Evolutionary conservation across 176 grass and related monocot genomes (phyloP).

Genomic region (Oryza coarctata): DNA sequence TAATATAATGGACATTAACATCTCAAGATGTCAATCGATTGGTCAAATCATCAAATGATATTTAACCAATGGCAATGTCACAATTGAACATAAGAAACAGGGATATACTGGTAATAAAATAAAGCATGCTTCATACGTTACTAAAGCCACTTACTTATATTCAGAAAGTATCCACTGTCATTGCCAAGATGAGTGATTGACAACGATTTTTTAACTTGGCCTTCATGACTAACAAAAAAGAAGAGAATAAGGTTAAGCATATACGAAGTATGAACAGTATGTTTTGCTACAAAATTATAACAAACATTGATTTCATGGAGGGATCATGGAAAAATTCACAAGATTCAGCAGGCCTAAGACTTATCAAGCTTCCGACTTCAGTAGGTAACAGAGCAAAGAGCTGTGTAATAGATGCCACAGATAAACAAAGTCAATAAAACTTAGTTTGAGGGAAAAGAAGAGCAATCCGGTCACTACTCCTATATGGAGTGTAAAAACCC

Average conservation of each 20-base stretch:
- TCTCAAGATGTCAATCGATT: neutral
- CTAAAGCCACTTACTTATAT: slow-evolving; percentile 62
- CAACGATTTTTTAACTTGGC: slow-evolving; percentile 80
- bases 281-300: slow-evolving; percentile 1
- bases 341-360: slow-evolving; percentile 80
- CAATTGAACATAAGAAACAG: slow-evolving; percentile 6
- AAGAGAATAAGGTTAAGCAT: neutral
- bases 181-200: slow-evolving; percentile 57
- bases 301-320: slow-evolving; percentile 98
- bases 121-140: neutral
- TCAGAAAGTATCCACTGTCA: slow-evolving; percentile 69
- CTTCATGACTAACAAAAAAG: slow-evolving; percentile 52
- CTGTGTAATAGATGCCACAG: slow-evolving; percentile 37
- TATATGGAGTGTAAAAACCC: neutral
- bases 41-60: neutral
- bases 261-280: neutral
- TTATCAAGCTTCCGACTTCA: slow-evolving; percentile 87
- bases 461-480: slow-evolving; percentile 1
- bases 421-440: slow-evolving; percentile 18
- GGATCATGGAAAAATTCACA: slow-evolving; percentile 98
- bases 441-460: neutral
- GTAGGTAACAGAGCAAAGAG: slow-evolving; percentile 87
- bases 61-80: neutral
- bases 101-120: neutral
- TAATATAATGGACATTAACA: neutral